These are phyloP conservation scores for Aspergillus sp. DNA, from an alignment of 2,329 filamentous ascomycete species.

Conservation along the genomic window DNA sequence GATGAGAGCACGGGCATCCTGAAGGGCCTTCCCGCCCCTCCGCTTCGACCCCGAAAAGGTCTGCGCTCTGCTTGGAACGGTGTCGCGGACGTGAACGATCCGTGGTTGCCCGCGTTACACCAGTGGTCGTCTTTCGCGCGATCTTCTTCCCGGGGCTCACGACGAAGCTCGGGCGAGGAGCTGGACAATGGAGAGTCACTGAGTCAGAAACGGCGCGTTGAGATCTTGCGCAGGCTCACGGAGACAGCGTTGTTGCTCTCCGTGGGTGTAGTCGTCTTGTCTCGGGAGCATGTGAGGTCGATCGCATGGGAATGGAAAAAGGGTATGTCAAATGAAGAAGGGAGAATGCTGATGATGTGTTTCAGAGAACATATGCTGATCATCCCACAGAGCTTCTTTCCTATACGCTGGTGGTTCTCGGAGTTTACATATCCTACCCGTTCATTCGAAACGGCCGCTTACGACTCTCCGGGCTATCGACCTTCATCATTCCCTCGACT, in stretches of 20 bases:
- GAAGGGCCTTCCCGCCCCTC: conserved; percentile 79
- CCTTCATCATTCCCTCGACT: conserved; percentile 65
- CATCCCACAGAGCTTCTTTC: conserved; percentile 33
- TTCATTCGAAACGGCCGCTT: conserved; percentile 35
- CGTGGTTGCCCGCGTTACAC: conserved; percentile 29
- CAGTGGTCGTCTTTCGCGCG: conserved; percentile 34
- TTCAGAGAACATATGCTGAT: conserved; percentile 3
- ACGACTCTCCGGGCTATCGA: conserved; percentile 35
- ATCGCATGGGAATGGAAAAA: conserved; percentile 37
- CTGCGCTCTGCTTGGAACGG: conserved; percentile 51
- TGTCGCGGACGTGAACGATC: conserved; percentile 21
- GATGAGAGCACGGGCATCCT: conserved; percentile 78
- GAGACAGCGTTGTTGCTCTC: conserved; percentile 56
- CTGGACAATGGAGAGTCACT: conserved; percentile 26
- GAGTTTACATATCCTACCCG: conserved; percentile 53
- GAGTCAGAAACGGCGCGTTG: conserved; percentile 36
- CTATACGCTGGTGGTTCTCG: conserved; percentile 29
- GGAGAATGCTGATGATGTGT: background rate
- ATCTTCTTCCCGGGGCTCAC: conserved; percentile 25
- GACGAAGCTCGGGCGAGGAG: conserved; percentile 32
- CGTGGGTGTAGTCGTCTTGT: conserved; percentile 48
- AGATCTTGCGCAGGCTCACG: conserved; percentile 49
- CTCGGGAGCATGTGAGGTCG: conserved; percentile 29
- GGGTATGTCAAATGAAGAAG: conserved; percentile 27
- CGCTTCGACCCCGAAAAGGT: conserved; percentile 72